phyloP scores from a whole-genome alignment of 768 basidiomycete species.

The Boletus sp. region DNA sequence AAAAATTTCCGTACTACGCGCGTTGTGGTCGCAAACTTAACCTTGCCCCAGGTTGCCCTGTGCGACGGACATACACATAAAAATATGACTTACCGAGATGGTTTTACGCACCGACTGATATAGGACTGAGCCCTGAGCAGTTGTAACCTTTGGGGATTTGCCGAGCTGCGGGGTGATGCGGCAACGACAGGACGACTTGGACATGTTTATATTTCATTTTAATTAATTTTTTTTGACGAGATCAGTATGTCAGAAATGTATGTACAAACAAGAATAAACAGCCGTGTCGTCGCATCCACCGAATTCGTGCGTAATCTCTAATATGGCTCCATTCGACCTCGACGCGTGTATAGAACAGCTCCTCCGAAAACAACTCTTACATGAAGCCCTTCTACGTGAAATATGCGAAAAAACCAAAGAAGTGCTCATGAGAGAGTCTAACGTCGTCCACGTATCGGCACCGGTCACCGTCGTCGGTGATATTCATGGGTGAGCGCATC shows the following conservation, averaged over 20 bases:
- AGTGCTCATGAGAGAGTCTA: constrained; percentile 97
- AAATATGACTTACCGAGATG: constrained; percentile 14
- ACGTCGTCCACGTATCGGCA: constrained; percentile 95
- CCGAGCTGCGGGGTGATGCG: constrained; percentile 6
- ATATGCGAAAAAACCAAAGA: constrained; percentile 99
- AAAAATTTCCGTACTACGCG: constrained; percentile 31
- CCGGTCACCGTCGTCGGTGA: constrained; percentile 99
- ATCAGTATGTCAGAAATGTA: not conserved
- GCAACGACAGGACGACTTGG: not conserved
- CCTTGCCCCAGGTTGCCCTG: constrained; percentile 26
- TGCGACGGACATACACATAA: constrained; percentile 8
- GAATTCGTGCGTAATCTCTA: constrained; percentile 4
- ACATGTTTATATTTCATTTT: constrained; percentile 7
- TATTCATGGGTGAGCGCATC: constrained; percentile 87
- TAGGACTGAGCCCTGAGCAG: constrained; percentile 12
- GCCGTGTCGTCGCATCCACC: constrained; percentile 6
- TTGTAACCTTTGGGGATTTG: not conserved
- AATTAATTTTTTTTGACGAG: constrained; percentile 13
- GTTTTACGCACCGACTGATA: constrained; percentile 15
- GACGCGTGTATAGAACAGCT: constrained; percentile 94
- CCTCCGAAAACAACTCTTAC: constrained; percentile 88
- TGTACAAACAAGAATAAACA: constrained; percentile 22
- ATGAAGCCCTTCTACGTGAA: constrained; percentile 92
- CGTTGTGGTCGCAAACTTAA: constrained; percentile 30
- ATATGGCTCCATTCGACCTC: constrained; percentile 76